A percentile compares a stretch with the other conserved stretches of the same genome.
Conservation (phyloP, 106 monocot genomes). For the Platanthera zijinensis region DNA sequence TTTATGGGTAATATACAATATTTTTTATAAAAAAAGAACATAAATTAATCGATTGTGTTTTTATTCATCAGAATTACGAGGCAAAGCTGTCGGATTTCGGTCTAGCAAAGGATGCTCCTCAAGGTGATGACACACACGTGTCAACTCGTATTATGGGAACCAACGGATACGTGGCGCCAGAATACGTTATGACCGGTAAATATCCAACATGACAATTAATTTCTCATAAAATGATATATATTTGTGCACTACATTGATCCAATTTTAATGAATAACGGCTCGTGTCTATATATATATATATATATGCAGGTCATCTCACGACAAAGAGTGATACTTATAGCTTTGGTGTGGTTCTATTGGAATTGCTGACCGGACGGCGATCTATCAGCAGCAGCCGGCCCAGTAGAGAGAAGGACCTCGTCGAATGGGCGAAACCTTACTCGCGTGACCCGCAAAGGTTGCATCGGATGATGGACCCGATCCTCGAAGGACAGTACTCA, state of each 20-base stretch:
- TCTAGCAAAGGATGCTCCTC: conserved; percentile 20
- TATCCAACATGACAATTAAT: background rate
- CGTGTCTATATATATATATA: background rate
- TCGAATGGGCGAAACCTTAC: conserved; percentile 48
- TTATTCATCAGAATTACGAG: conserved; percentile 12
- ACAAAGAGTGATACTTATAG: conserved; percentile 69
- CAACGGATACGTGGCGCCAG: conserved; percentile 16
- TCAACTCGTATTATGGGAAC: conserved; percentile 22
- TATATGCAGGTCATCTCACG: conserved; percentile 36
- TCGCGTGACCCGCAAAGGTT: conserved; percentile 27
- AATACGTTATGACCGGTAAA: conserved; percentile 28
- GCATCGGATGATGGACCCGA: conserved; percentile 39
- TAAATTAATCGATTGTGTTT: background rate
- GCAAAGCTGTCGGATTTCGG: conserved; percentile 28
- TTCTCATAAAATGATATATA: background rate
- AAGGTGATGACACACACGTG: conserved; percentile 21
- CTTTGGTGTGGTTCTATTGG: conserved; percentile 60
- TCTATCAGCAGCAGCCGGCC: conserved; percentile 41
- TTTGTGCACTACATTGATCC: background rate
- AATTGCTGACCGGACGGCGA: conserved; percentile 46
- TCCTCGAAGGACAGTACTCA: conserved; percentile 50
- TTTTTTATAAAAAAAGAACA: no score
- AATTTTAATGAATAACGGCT: background rate
- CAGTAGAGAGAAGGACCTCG: conserved; percentile 44
- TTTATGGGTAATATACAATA: no score